Evolutionary conservation across 2,329 filamentous ascomycete genomes (phyloP).

Genomic region (Trichoderma koningii): DNA sequence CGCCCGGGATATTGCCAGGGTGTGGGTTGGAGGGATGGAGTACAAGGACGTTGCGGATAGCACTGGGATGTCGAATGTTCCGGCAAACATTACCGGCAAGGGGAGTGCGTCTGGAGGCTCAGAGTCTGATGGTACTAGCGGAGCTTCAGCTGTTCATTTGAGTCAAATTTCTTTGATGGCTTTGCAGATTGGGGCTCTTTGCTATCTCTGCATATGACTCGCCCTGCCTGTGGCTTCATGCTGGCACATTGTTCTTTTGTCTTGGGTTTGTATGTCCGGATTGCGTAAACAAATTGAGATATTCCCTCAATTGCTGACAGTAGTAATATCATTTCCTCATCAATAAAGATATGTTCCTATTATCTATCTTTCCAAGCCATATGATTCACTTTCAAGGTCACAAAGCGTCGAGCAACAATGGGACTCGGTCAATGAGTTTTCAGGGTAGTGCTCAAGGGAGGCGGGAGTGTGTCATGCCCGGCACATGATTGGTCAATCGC

Average conservation of each 20-base stretch:
- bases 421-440: background rate
- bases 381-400: no score
- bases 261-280: no score
- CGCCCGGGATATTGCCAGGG: conserved; percentile 6
- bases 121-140: background rate
- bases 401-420: no score
- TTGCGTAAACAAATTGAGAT: no score
- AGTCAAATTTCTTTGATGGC: background rate
- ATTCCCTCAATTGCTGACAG: no score
- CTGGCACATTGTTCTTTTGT: no score
- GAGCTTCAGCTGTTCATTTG: background rate
- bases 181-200: background rate
- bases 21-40: conserved; percentile 16
- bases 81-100: background rate
- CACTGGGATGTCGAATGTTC: conserved; percentile 1
- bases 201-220: background rate
- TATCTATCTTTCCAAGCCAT: no score
- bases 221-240: background rate
- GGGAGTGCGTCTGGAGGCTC: background rate
- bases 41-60: conserved; percentile 19
- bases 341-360: no score
- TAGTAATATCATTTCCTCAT: background rate
- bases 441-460: background rate
- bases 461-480: conserved; percentile 28
- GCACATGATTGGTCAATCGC: conserved; percentile 7